phyloP scores from a whole-genome alignment of 805 yeast species.

The Schizosaccharomyces cryophilus region DNA sequence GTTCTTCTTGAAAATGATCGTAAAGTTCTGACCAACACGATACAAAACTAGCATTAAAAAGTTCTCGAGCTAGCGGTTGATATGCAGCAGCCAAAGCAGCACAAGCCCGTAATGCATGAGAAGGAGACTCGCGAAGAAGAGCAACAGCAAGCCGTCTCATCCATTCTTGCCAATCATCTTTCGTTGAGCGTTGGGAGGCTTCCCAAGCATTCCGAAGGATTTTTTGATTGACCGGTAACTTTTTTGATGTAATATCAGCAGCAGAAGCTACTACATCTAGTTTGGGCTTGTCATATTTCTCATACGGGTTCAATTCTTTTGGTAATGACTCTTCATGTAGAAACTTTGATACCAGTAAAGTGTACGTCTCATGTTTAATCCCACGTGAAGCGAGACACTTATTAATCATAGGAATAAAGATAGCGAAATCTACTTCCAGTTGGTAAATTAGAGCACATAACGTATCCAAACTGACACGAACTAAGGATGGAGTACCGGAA shows the following conservation, averaged over 20 bases:
- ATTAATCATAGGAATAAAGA: conserved; percentile 63
- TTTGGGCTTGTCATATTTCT: conserved; percentile 21
- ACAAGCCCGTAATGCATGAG: conserved; percentile 83
- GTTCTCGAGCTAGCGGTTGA: conserved; percentile 65
- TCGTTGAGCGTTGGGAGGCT: conserved; percentile 62
- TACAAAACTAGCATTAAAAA: conserved; percentile 84
- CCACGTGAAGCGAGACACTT: conserved; percentile 31
- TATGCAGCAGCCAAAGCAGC: conserved; percentile 69
- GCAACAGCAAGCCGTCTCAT: conserved; percentile 66
- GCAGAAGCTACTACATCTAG: conserved; percentile 16
- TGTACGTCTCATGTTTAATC: conserved; percentile 50
- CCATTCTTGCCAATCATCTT: conserved; percentile 98
- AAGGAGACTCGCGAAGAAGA: conserved; percentile 71
- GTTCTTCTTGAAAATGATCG: conserved; percentile 69
- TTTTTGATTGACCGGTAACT: conserved; percentile 44
- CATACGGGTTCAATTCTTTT: conserved; percentile 35
- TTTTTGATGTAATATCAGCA: conserved; percentile 44
- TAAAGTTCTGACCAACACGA: conserved; percentile 87
- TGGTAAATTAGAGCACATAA: conserved; percentile 49
- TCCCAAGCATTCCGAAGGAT: conserved; percentile 71
- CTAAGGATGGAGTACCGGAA: conserved; percentile 30
- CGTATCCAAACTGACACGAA: conserved; percentile 47
- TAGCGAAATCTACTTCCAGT: conserved; percentile 59
- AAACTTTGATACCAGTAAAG: conserved; percentile 54
- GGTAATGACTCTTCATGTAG: conserved; percentile 73